A percentile compares a stretch with the other conserved stretches of the same genome.
These are phyloP conservation scores for Inga leiocalycina DNA, from an alignment of 306 rosid genomes.

Conservation along the genomic window DNA sequence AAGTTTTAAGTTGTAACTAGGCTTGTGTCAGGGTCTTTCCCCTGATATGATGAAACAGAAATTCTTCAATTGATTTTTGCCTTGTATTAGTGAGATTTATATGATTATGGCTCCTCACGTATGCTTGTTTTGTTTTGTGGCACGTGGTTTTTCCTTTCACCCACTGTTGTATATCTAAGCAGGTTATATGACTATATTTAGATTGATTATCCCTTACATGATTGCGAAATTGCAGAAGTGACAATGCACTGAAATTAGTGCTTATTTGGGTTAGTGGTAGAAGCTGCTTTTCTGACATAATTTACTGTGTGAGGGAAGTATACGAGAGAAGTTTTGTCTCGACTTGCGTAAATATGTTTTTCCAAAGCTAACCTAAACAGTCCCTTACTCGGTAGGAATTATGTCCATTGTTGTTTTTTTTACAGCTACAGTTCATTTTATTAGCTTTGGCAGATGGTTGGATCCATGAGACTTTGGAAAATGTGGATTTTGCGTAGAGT, in stretches of 20 bases:
- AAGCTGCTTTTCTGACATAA: too few species aligned
- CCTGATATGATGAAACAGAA: conserved; percentile 21
- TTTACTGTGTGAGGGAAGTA: too few species aligned
- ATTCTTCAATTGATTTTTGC: conserved; percentile 13
- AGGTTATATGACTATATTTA: not conserved
- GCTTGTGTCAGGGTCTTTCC: not conserved
- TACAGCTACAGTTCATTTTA: not conserved
- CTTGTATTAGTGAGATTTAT: conserved; percentile 7
- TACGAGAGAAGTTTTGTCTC: too few species aligned
- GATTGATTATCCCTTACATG: not conserved
- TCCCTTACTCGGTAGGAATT: not conserved
- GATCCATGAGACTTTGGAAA: not conserved
- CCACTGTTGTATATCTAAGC: conserved; percentile 1
- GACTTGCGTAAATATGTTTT: too few species aligned
- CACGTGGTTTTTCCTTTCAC: not conserved
- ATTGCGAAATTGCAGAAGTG: not conserved
- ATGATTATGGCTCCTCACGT: conserved; percentile 8
- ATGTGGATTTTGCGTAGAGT: not conserved
- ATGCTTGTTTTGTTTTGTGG: not conserved
- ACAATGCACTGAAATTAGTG: not conserved
- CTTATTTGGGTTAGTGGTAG: too few species aligned
- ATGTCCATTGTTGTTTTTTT: not conserved
- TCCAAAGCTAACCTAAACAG: too few species aligned
- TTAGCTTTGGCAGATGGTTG: not conserved
- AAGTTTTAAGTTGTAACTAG: conserved; percentile 13